A percentile compares a stretch with the other conserved stretches of the same genome.
Evolutionary conservation across 2,329 filamentous ascomycete species (phyloP).

Genomic region (Phialemoniopsis sp.): DNA sequence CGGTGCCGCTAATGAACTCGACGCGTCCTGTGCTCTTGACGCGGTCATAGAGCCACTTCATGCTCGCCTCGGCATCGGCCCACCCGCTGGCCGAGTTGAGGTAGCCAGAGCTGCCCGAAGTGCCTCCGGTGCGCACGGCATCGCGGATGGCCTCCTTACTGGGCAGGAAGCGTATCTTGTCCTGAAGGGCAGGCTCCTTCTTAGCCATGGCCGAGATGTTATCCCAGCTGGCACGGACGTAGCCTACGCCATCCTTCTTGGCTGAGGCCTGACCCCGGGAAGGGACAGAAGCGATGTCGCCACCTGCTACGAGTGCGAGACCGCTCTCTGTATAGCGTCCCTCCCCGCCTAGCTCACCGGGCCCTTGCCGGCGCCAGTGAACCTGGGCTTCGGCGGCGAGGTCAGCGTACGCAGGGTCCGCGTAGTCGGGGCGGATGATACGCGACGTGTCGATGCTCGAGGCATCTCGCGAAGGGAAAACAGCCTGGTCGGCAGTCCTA

Average conservation of each 20-base stretch:
- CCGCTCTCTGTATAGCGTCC: conserved; percentile 70
- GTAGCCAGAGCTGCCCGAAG: conserved; percentile 64
- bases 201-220: conserved; percentile 54
- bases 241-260: conserved; percentile 47
- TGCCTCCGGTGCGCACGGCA: conserved; percentile 41
- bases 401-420: conserved; percentile 69
- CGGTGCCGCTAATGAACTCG: conserved; percentile 47
- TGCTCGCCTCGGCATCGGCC: conserved; percentile 71
- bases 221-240: conserved; percentile 54
- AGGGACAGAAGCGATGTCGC: conserved; percentile 18
- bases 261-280: conserved; percentile 15
- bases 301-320: conserved; percentile 58
- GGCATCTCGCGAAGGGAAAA: conserved; percentile 57
- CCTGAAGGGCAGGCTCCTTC: conserved; percentile 25
- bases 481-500: conserved; percentile 38
- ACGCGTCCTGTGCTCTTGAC: conserved; percentile 53
- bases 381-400: conserved; percentile 69
- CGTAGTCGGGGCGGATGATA: conserved; percentile 73
- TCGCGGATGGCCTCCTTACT: conserved; percentile 36
- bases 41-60: conserved; percentile 57
- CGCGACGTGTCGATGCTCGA: conserved; percentile 61
- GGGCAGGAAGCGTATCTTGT: conserved; percentile 40
- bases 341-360: conserved; percentile 51
- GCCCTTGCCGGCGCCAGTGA: conserved; percentile 60
- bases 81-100: conserved; percentile 72